Conservation (phyloP, 768 basidiomycete genomes). For the Pholiota molesta region DNA sequence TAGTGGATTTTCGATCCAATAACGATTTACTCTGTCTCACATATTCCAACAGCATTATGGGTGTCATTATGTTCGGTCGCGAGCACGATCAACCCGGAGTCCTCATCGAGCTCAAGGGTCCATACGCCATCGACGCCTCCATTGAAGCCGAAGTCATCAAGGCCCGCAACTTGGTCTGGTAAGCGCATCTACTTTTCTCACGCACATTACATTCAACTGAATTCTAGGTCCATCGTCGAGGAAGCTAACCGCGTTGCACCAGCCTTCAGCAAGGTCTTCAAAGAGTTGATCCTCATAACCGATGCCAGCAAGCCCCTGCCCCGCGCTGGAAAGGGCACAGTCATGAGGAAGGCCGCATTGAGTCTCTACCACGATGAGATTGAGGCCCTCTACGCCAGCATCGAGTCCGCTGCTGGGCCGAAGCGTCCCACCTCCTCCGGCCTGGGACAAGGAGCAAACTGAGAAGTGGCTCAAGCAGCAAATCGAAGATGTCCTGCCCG, state of each 20-base stretch:
- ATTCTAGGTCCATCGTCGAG: conserved; percentile 41
- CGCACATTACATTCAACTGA: neutral
- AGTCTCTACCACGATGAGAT: conserved; percentile 30
- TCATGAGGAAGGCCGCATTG: conserved; percentile 47
- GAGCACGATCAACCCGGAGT: conserved; percentile 36
- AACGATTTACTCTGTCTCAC: neutral
- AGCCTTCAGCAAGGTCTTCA: conserved; percentile 47
- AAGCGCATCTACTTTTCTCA: conserved; percentile 1
- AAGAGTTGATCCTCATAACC: conserved; percentile 54
- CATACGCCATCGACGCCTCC: conserved; percentile 27
- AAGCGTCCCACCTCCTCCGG: neutral
- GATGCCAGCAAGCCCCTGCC: conserved; percentile 40
- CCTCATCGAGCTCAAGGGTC: conserved; percentile 33
- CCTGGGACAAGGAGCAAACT: conserved; percentile 1
- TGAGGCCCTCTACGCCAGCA: neutral
- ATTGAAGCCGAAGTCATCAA: conserved; percentile 26
- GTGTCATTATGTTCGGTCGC: conserved; percentile 47
- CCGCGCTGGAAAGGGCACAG: conserved; percentile 51
- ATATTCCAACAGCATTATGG: conserved; percentile 21
- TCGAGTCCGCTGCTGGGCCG: neutral
- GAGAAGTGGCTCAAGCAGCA: conserved; percentile 4
- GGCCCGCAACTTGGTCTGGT: conserved; percentile 42
- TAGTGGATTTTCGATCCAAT: conserved; percentile 14
- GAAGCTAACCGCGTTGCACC: conserved; percentile 49
- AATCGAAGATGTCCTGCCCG: neutral